phyloP scores from a whole-genome alignment of 75 land plant species.

The Cunninghamia lanceolata region DNA sequence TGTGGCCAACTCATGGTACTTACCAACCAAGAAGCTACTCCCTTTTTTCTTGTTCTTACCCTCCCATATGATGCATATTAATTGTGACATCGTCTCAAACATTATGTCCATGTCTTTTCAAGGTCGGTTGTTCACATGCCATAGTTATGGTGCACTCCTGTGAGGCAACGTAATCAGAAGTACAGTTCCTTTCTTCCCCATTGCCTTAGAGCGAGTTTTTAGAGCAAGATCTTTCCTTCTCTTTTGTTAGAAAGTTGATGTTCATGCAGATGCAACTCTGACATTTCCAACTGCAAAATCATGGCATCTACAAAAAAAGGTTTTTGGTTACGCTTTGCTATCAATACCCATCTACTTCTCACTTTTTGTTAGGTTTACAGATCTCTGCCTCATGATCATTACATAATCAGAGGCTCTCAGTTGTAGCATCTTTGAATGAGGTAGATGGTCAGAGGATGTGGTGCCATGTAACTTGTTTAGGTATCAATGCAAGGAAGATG shows the following conservation, averaged over 20 bases:
- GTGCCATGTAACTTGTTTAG: not conserved
- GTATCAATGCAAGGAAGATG: constrained; percentile 5
- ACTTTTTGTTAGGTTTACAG: not conserved
- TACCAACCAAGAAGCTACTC: too few relatives aligned
- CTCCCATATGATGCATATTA: not conserved
- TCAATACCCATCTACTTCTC: not conserved
- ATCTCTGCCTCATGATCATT: not conserved
- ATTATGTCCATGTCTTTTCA: not conserved
- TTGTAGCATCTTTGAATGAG: not conserved
- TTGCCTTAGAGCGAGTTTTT: not conserved
- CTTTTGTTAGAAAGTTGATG: not conserved
- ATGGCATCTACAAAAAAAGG: not conserved
- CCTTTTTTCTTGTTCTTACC: not conserved
- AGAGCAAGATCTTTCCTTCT: not conserved
- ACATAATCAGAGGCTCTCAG: not conserved
- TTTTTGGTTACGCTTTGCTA: not conserved
- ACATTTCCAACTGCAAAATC: too few relatives aligned
- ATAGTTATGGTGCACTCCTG: not conserved
- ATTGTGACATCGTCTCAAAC: not conserved
- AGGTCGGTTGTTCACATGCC: constrained; percentile 5
- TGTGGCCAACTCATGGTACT: not conserved
- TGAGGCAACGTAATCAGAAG: not conserved
- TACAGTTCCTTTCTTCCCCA: not conserved
- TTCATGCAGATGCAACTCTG: not conserved
- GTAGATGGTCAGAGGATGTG: not conserved